Base-by-base conservation (phyloP, 352 stramenopile genomes). In the Thraustotheca clavata region DNA sequence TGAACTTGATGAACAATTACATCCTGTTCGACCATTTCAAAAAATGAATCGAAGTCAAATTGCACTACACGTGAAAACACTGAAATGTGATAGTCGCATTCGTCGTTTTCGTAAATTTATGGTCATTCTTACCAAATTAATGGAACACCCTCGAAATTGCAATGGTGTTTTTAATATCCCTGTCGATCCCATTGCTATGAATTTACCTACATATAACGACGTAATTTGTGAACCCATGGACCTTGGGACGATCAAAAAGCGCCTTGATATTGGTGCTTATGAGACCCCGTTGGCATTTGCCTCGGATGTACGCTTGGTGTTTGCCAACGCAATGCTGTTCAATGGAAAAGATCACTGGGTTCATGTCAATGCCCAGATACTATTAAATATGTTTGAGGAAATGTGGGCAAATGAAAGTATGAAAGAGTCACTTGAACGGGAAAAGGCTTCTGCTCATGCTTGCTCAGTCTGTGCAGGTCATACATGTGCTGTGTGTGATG, bases 151-250 rank as follows among this genome's bases (percentile, higher is more conserved):
- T 34, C 71, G 83, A 8, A 94, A 94, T 69, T 74, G 74, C 18
- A 72, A 82, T 33, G 79, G 77, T 20, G 71, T 87, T 9, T 94
- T 91, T 62, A 94, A 92, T 49, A 67, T 55, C 1, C 83, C 85
- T 8, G 85, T 94, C 33, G 81, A 94, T 55, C 79, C 79, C 3
- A 67, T 90, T 6, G 76, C 76, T 40, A 60, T 91, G 36, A 70
- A 87, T 7, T 49, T 94, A 48, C 79, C 81, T 12, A 89, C 80
- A 8, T 94, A 94, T 52, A 74, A 71, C 9, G 69, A 70, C 1
- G 74, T 94, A 35, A 72, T 94, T 60, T 73, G 72, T 65, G 70
- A 80, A 40, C 89, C 90, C 4, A 97, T 98, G 88, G 94, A 98
- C 68, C 68, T 98, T 3, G 81, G 83, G 3, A 98, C 91, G 0